Evolutionary conservation across 164 flowering plant genomes (phyloP).

Genomic region (Stephania cephalantha): DNA sequence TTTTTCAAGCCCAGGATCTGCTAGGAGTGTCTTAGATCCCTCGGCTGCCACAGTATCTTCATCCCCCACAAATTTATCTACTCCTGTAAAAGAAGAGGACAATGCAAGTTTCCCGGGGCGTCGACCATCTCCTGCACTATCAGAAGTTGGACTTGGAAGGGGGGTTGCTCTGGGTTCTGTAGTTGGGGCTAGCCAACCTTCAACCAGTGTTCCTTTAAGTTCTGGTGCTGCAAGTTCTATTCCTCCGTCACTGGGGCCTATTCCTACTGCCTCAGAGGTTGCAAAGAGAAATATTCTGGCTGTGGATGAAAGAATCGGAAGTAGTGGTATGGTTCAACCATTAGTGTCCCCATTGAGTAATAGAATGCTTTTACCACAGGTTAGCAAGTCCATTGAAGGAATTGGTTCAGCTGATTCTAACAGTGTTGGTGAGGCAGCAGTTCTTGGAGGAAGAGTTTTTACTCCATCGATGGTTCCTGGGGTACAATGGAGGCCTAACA

Average conservation of each 20-base stretch:
- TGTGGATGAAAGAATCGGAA: slow-evolving; percentile 67
- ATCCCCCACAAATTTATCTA: slow-evolving; percentile 43
- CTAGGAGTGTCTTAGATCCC: slow-evolving; percentile 42
- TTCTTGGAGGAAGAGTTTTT: slow-evolving; percentile 55
- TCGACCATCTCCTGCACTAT: slow-evolving; percentile 58
- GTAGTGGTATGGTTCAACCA: slow-evolving; percentile 53
- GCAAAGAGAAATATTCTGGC: slow-evolving; percentile 63
- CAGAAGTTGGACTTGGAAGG: slow-evolving; percentile 50
- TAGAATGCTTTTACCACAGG: slow-evolving; percentile 60
- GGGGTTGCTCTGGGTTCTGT: slow-evolving; percentile 48
- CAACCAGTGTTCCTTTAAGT: slow-evolving; percentile 39
- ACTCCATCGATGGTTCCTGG: slow-evolving; percentile 64
- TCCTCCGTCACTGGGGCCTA: slow-evolving; percentile 42
- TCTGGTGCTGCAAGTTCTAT: slow-evolving; percentile 44
- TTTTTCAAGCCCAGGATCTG: slow-evolving; percentile 40
- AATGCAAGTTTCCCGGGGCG: slow-evolving; percentile 49
- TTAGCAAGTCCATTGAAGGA: slow-evolving; percentile 54
- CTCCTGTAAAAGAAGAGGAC: slow-evolving; percentile 70
- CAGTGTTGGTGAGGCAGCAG: slow-evolving; percentile 46
- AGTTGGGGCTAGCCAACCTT: slow-evolving; percentile 46
- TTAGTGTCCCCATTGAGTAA: slow-evolving; percentile 56
- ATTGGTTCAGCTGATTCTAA: slow-evolving; percentile 45
- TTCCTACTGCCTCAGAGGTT: slow-evolving; percentile 51
- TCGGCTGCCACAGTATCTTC: slow-evolving; percentile 35
- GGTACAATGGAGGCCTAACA: slow-evolving; percentile 79